Evolutionary conservation across 2,329 filamentous ascomycete genomes (phyloP), one percentile per base, ranked within the genome.

Genomic region (Fusarium foetens): DNA sequence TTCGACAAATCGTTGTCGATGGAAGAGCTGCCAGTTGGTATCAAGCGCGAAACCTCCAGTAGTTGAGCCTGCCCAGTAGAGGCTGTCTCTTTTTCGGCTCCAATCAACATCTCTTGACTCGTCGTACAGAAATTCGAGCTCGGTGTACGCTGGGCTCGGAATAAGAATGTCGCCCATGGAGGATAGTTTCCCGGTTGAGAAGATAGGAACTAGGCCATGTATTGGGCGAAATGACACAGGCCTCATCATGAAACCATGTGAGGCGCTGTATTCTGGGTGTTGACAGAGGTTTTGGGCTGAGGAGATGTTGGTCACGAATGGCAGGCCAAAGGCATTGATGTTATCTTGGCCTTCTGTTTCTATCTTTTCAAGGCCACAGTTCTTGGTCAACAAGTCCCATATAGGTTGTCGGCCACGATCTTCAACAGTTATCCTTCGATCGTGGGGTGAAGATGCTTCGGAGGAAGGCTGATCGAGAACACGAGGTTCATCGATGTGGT

Each of bases 61-160:
- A 0, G 82, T 88, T 2, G 84, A 87, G 0, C 88, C 88, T 0
- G 85, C 83, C 88, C 88, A 90, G 77, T 90, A 90, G 3, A 90
- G 77, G 3, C 82, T 83, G 36, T 85, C 83, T 5, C 71, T 68
- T 71, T 90, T 91, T 12, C 79, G 52, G 1, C 83, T 77, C 87
- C 87, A 90, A 0, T 79, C 74, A 0, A 83, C 46, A 70, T 89
- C 87, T 6, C 79, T 46, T 1, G 68, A 43, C 0, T 78, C 75
- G 9, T 82, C 73, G 74, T 88, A 89, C 8, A 72, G 63, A 38
- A 85, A 83, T 43, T 82, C 78, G 7, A 76, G 19, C 62, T 83
- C 79, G 21, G 81, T 73, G 69, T 89, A 89, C 5, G 84, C 83
- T 1, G 86, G 82, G 55, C 84, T 85, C 0, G 88, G 88, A 42